Evolutionary conservation across 129 eudicot genomes (phyloP).

Genomic region (Helianthus tuberosus): DNA sequence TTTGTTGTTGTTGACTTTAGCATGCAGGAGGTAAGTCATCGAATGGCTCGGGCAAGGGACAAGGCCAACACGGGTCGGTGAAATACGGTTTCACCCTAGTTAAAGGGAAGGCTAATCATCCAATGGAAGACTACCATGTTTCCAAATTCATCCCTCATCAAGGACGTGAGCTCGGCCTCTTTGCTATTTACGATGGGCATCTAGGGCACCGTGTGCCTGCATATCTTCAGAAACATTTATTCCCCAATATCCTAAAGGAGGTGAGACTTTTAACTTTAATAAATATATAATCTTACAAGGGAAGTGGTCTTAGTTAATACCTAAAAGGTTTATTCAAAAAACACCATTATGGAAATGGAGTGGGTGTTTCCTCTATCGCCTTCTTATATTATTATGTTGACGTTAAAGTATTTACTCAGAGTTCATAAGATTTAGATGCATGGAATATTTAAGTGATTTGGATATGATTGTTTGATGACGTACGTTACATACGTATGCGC

Average conservation of each 20-base stretch:
- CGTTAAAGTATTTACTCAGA: too few relatives aligned
- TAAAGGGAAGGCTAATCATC: slow-evolving; percentile 89
- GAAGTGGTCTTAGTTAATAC: too few relatives aligned
- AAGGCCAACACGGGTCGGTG: slow-evolving; percentile 55
- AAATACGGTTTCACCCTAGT: slow-evolving; percentile 69
- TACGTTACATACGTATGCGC: too few relatives aligned
- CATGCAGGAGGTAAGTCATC: slow-evolving; percentile 56
- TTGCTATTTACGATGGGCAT: slow-evolving; percentile 90
- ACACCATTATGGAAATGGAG: too few relatives aligned
- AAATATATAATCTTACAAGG: too few relatives aligned
- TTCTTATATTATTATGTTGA: too few relatives aligned
- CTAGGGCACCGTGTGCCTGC: slow-evolving; percentile 82
- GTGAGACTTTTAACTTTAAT: slow-evolving; percentile 31
- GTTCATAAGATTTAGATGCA: too few relatives aligned
- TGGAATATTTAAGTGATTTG: too few relatives aligned
- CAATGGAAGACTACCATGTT: slow-evolving; percentile 93
- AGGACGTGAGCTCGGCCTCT: slow-evolving; percentile 77
- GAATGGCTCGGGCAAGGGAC: slow-evolving; percentile 72
- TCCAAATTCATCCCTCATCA: slow-evolving; percentile 59
- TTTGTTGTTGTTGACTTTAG: slow-evolving; percentile 31
- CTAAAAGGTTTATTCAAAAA: too few relatives aligned
- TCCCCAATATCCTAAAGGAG: slow-evolving; percentile 77
- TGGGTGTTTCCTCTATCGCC: too few relatives aligned
- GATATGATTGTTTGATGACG: too few relatives aligned
- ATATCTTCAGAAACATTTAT: slow-evolving; percentile 75